Percentiles rank a stretch among this genome's conserved stretches.
These are phyloP conservation scores for Pyrenophora tritici-repentis DNA, from an alignment of 2,329 filamentous ascomycete species.

Conservation along the genomic window DNA sequence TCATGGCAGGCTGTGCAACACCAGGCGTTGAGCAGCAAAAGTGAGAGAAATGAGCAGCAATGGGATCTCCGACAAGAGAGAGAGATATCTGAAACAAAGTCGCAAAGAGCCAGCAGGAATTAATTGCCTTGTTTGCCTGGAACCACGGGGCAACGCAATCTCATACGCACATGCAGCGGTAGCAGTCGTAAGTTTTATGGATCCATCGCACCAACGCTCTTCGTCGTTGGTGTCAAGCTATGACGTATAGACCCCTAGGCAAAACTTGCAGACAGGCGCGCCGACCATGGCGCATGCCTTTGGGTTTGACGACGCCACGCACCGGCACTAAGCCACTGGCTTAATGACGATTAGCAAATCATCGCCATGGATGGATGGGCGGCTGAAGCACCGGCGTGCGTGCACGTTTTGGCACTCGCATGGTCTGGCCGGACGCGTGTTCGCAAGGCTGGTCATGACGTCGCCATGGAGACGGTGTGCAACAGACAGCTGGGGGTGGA, in stretches of 20 bases:
- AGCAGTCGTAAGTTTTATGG: constrained; percentile 31
- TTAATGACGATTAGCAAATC: constrained; percentile 5
- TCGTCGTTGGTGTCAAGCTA: constrained; percentile 16
- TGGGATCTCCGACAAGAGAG: background rate
- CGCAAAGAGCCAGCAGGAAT: background rate
- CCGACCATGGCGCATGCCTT: background rate
- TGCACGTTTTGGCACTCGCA: constrained; percentile 5
- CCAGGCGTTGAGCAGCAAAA: constrained; percentile 1
- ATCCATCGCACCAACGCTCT: constrained; percentile 1
- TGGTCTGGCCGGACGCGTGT: constrained; percentile 16
- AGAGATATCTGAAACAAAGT: constrained; percentile 9
- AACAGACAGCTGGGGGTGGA: background rate
- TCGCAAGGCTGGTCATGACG: constrained; percentile 8
- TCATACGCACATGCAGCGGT: constrained; percentile 30
- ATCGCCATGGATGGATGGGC: constrained; percentile 8
- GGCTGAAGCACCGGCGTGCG: constrained; percentile 10
- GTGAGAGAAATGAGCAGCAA: constrained; percentile 1
- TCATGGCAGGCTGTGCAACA: constrained; percentile 11
- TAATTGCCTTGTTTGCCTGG: background rate
- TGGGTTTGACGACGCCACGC: constrained; percentile 12
- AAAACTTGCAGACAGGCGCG: constrained; percentile 4
- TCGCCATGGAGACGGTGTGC: background rate
- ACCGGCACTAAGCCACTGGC: constrained; percentile 18
- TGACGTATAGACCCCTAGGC: constrained; percentile 29
- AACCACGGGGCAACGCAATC: constrained; percentile 10